These are phyloP conservation scores for Pseudogymnoascus sp. DNA, from an alignment of 2,329 filamentous ascomycete species.

Conservation along the genomic window DNA sequence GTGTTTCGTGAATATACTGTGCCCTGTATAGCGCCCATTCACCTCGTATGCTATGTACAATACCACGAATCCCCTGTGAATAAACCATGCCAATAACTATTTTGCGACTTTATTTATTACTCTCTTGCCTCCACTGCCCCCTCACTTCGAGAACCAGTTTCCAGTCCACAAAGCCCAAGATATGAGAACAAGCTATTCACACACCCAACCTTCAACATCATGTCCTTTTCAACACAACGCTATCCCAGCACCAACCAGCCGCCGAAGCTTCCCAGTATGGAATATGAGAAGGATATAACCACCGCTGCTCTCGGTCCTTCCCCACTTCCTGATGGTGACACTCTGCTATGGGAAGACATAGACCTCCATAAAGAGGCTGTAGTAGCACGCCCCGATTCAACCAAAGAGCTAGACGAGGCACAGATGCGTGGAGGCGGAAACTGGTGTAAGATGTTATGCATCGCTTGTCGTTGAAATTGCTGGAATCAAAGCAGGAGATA, in stretches of 20 bases:
- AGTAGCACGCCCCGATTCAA: not conserved
- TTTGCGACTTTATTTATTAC: not conserved
- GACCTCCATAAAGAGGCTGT: not conserved
- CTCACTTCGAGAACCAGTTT: no score
- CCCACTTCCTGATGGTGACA: not conserved
- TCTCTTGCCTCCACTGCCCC: not conserved
- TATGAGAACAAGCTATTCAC: not conserved
- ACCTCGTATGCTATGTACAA: not conserved
- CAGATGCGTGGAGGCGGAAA: not conserved
- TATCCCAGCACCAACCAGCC: not conserved
- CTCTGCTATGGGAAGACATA: not conserved
- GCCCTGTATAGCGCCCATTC: not conserved
- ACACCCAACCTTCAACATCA: not conserved
- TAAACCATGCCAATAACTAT: no score
- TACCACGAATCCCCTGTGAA: not conserved
- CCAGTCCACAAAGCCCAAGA: not conserved
- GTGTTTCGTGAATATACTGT: not conserved
- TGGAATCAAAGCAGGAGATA: not conserved
- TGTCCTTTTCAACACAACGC: not conserved
- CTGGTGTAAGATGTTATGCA: not conserved
- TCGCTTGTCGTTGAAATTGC: not conserved
- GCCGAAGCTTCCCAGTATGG: not conserved
- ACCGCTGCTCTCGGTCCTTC: not conserved
- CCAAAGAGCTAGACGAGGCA: not conserved
- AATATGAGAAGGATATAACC: not conserved